Evolutionary conservation across 2,329 filamentous ascomycete genomes (phyloP).

Genomic region (Claviceps humidiphila): DNA sequence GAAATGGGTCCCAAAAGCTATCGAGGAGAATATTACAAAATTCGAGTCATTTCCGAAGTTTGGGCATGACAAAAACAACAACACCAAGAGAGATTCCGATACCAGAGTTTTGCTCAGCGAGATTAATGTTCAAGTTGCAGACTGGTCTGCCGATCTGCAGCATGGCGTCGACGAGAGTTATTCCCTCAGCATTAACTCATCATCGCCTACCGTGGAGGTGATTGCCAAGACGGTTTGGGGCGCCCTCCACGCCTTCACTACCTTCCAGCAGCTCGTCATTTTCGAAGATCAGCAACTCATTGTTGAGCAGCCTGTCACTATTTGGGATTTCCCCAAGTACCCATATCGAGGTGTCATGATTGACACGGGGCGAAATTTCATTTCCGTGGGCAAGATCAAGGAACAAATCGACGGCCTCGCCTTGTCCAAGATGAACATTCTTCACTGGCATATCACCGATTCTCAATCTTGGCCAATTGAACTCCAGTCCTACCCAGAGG

Average conservation of each 20-base stretch:
- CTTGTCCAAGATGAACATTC: constrained; percentile 41
- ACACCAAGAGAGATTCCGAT: constrained; percentile 15
- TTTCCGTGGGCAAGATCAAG: constrained; percentile 34
- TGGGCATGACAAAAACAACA: constrained; percentile 14
- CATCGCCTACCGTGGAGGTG: constrained; percentile 29
- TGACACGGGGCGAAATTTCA: constrained; percentile 40
- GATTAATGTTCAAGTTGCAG: constrained; percentile 31
- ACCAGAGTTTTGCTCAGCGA: constrained; percentile 20
- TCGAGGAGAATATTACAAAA: constrained; percentile 34
- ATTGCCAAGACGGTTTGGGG: constrained; percentile 38
- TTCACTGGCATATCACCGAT: constrained; percentile 45
- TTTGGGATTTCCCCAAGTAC: constrained; percentile 37
- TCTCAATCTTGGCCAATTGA: constrained; percentile 42
- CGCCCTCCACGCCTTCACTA: constrained; percentile 41
- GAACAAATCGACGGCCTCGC: constrained; percentile 43
- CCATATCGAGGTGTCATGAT: constrained; percentile 42
- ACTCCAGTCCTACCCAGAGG: constrained; percentile 34
- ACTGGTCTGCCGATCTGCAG: constrained; percentile 33
- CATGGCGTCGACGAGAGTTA: constrained; percentile 47
- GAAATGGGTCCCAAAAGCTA: constrained; percentile 39
- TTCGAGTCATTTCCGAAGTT: constrained; percentile 38
- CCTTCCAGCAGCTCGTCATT: constrained; percentile 43
- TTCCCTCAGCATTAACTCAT: constrained; percentile 27
- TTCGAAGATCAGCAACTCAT: constrained; percentile 29
- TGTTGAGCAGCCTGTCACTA: constrained; percentile 38